These are phyloP conservation scores for Paecilomyces niveus DNA, from an alignment of 2,329 filamentous ascomycete genomes.

Conservation along the genomic window DNA sequence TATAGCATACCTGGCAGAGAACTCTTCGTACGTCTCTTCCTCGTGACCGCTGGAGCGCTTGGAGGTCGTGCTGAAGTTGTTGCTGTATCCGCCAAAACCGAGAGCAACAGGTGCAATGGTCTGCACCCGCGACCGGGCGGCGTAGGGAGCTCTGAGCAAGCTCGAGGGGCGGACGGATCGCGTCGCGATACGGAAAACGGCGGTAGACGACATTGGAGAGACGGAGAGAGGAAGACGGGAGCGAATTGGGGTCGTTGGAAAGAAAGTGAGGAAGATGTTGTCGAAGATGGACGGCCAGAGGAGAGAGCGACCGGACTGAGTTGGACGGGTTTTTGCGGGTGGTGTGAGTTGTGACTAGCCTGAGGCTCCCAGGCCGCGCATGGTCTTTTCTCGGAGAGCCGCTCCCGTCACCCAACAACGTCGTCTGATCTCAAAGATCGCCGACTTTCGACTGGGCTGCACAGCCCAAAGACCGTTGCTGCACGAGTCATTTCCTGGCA, in stretches of 20 bases:
- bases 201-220: conserved; percentile 57
- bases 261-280: conserved; percentile 8
- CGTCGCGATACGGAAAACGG: conserved; percentile 64
- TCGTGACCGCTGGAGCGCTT: conserved; percentile 58
- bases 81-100: conserved; percentile 51
- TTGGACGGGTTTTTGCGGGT: conserved; percentile 11
- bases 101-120: conserved; percentile 47
- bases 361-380: conserved; percentile 4
- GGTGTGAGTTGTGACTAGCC: conserved; percentile 8
- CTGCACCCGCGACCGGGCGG: conserved; percentile 51
- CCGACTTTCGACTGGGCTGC: too few species aligned
- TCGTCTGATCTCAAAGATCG: background rate
- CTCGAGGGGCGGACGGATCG: conserved; percentile 54
- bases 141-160: conserved; percentile 59
- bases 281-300: conserved; percentile 2
- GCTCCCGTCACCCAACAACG: background rate
- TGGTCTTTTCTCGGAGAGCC: background rate
- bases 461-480: background rate
- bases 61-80: conserved; percentile 52
- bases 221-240: conserved; percentile 2
- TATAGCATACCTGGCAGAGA: conserved; percentile 76
- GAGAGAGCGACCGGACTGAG: background rate
- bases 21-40: conserved; percentile 99
- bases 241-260: conserved; percentile 5
- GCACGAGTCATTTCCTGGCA: background rate